Evolutionary conservation across 768 basidiomycete genomes (phyloP), one percentile per base, ranked within the genome.

Genomic region (Mycena leptocephala): DNA sequence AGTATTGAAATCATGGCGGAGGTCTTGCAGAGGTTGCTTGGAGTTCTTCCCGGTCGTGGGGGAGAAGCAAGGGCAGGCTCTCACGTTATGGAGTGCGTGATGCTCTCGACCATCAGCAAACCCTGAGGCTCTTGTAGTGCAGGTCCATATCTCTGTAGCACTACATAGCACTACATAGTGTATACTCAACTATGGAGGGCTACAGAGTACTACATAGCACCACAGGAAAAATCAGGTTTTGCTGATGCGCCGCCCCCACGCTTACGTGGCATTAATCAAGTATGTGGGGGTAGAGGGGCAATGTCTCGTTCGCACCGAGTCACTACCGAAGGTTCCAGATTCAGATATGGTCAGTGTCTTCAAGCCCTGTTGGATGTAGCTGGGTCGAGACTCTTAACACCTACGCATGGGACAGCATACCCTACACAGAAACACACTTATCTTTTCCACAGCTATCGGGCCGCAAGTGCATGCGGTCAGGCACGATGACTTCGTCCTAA

Each of bases 1-100:
- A 61, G 46, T 24, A 71, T 61, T 28, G 59, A 39, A 63, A 71
- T 32, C 70, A 71, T 71, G 53, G 22, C 37, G 37, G 35, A 55
- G 51, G 66, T 24, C 48, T 51, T 2, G 48, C 48, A 51, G 48
- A 51, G 48, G 16, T 51, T 6, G 48, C 3, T 24, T 22, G 48
- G 24, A 51, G 48, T 51, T 51, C 48, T 51, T 51, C 48, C 48
- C 48, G 24, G 48, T 51, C 22, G 48, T 51, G 24, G 22, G 48
- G 48, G 48, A 51, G 48, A 51, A 51, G n/a, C 48, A 51, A 51
- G 48, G 48, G 48, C 48, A 51, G 48, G 48, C 48, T 51, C 48
- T 51, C 48, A 51, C 48, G 48, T 51, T 51, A 51, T 51, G 48
- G 43, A 51, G 48, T 51, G n/a, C 48, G 48, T 51, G 48, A 51